These are phyloP conservation scores for Brachypodium distachyon DNA, from an alignment of 202 grass and related monocot genomes.

Conservation along the genomic window DNA sequence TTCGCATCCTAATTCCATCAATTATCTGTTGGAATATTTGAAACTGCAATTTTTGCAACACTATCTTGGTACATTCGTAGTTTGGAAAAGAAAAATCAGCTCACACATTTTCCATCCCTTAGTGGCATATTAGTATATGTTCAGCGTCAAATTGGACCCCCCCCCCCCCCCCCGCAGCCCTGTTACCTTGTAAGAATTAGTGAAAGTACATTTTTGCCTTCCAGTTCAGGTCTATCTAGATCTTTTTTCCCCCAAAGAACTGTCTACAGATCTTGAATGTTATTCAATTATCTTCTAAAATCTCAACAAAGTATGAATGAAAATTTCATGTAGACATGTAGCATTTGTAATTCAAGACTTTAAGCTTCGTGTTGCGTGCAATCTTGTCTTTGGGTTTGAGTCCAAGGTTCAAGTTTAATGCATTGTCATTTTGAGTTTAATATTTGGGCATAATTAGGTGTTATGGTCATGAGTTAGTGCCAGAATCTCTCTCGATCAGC, in stretches of 20 bases:
- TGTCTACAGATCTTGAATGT: not conserved
- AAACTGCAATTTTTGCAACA: no score
- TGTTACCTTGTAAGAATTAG: not conserved
- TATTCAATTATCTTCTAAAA: not conserved
- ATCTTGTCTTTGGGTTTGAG: not conserved
- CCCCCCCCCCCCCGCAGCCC: not conserved
- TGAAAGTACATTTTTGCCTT: not conserved
- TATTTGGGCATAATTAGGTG: not conserved
- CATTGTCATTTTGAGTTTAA: not conserved
- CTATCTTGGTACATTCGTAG: not conserved
- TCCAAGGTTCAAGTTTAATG: not conserved
- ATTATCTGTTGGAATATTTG: not conserved
- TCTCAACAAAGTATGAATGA: not conserved
- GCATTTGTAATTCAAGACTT: not conserved
- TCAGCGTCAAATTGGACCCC: not conserved
- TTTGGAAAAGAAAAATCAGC: not conserved
- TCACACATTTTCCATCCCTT: not conserved
- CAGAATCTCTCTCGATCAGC: not conserved
- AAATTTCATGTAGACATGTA: not conserved
- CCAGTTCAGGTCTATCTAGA: not conserved
- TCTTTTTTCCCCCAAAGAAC: no score
- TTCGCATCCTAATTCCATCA: not conserved
- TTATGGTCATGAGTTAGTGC: not conserved
- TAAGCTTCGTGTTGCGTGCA: not conserved
- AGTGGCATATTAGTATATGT: not conserved